Evolutionary conservation across 495 filamentous ascomycete species (phyloP), one percentile per base, ranked within the genome.

Genomic region (Penicillium cataractarum): DNA sequence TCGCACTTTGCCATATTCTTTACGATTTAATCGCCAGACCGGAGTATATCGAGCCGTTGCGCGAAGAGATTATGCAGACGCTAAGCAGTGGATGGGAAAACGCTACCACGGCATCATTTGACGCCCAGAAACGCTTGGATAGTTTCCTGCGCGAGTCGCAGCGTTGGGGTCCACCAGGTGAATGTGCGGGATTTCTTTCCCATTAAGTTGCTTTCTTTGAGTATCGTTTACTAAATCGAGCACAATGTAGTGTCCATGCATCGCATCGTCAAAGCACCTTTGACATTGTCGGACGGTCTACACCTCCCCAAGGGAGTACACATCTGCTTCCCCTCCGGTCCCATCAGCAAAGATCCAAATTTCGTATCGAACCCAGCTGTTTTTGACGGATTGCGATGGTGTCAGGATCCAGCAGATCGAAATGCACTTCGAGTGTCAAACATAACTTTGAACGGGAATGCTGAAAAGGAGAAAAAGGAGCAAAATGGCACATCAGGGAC

Each of bases 311-410:
- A 42, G 22, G 71, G 68, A 5, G 65, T 71, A 13, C 72, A 75
- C 27, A 70, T 78, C 63, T 76, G 74, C 52, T 76, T 77, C 56
- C 58, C 76, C 4, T 46, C 73, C 0, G 74, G 76, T 17, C 71
- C 74, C 0, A 67, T 76, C n/a, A 70, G 71, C 29, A 72, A 60
- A 44, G 76, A 81, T 37, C 59, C 70, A 0, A 26, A 26, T 0
- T 61, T 71, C 42, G 31, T 77, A 15, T 22, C 44, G 1, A 54
- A 73, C 21, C 66, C 74, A 0, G 22, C 64, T 0, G 31, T 44
- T 3, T 80, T 79, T 54, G 72, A 78, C 27, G 73, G 69, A 15
- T 75, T 76, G 54, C 76, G 77, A 10, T 79, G 75, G 74, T 68
- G 66, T n/a, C 64, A 58, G 37, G 58, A 71, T 19, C 56, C 67